Conservation (phyloP, 805 yeast genomes). For the Clavispora fructus region DNA sequence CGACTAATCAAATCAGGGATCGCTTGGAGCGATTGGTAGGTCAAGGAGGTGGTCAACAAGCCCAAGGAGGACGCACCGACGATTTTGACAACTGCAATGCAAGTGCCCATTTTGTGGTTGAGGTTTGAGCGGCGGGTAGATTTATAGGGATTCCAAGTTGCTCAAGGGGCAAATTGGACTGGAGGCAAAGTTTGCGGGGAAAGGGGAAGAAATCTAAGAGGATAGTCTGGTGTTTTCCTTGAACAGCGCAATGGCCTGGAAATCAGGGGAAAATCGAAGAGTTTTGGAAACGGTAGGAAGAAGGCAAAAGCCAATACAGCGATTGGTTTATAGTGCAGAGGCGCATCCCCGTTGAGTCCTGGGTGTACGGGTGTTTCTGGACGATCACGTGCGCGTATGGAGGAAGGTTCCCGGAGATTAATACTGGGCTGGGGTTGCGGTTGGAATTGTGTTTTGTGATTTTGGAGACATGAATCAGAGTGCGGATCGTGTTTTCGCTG, state of each 20-base stretch:
- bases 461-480: no score
- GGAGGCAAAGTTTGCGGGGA: neutral
- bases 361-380: neutral
- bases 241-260: no score
- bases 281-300: neutral
- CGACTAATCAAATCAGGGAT: constrained; percentile 25
- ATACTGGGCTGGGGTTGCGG: no score
- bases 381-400: neutral
- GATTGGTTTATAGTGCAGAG: neutral
- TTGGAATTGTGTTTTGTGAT: no score
- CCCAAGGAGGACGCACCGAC: constrained; percentile 67
- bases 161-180: neutral
- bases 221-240: no score
- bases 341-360: neutral
- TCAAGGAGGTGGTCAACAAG: constrained; percentile 49
- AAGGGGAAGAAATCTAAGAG: no score
- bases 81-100: constrained; percentile 47
- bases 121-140: neutral
- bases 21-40: constrained; percentile 33
- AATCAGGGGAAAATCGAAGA: no score
- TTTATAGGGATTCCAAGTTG: neutral
- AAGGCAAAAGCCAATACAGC: neutral
- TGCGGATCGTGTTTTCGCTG: no score
- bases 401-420: no score
- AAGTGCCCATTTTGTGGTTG: constrained; percentile 22